Conservation (phyloP, 2,329 filamentous ascomycete species). For the Calonectria leucothoes region DNA sequence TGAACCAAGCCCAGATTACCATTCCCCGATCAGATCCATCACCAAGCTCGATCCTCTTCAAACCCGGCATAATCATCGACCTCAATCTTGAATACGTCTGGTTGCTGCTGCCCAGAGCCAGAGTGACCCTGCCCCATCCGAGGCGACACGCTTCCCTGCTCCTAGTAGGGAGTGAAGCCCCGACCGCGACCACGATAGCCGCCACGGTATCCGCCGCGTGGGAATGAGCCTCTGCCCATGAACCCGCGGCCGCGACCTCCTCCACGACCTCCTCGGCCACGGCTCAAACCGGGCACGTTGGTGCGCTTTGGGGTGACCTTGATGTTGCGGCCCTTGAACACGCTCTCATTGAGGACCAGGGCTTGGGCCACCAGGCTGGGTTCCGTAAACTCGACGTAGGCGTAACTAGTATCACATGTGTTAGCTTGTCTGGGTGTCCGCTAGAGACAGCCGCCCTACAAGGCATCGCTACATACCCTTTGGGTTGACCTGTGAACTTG, state of each 20-base stretch:
- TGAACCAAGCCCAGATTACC: slow-evolving; percentile 19
- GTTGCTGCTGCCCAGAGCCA: slow-evolving; percentile 32
- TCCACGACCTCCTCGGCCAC: slow-evolving; percentile 75
- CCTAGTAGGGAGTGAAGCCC: slow-evolving; percentile 74
- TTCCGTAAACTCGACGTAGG: slow-evolving; percentile 98
- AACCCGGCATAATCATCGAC: slow-evolving; percentile 36
- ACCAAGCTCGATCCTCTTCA: slow-evolving; percentile 14
- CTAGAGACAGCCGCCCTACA: neutral
- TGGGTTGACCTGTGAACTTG: slow-evolving; percentile 99
- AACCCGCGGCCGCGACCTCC: slow-evolving; percentile 64
- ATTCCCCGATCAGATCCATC: neutral
- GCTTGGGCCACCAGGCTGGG: slow-evolving; percentile 93
- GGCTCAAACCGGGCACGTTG: slow-evolving; percentile 93
- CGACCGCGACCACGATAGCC: slow-evolving; percentile 75
- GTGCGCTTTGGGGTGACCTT: slow-evolving; percentile 97
- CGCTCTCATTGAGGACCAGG: slow-evolving; percentile 93
- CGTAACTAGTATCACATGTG: slow-evolving; percentile 74
- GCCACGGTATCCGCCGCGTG: slow-evolving; percentile 52
- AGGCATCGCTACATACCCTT: slow-evolving; percentile 76
- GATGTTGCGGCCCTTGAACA: slow-evolving; percentile 93
- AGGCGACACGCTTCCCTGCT: slow-evolving; percentile 46
- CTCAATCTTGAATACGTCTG: slow-evolving; percentile 39
- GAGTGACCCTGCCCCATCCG: slow-evolving; percentile 24
- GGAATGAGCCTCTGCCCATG: slow-evolving; percentile 65
- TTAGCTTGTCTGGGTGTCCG: slow-evolving; percentile 24